Evolutionary conservation across 2,329 filamentous ascomycete genomes (phyloP), one percentile per base, ranked within the genome.

Genomic region (Pleurostoma richardsiae): DNA sequence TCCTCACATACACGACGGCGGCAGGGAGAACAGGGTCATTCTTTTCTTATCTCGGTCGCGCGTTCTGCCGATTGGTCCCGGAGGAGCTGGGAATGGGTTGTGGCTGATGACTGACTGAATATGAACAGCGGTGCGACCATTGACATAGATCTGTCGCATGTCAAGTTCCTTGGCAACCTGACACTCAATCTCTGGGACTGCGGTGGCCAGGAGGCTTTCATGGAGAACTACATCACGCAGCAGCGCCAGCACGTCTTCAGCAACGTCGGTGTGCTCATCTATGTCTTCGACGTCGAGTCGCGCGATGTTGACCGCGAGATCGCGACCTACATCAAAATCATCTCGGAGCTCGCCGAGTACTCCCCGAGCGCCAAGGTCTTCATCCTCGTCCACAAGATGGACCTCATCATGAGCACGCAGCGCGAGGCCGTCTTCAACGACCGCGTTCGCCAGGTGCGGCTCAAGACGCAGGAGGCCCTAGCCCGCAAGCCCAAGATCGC

Each of bases 171-270:
- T 71, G 94, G 94, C 45, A 97, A 97, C 67, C 76, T 99, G 45
- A 96, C 94, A 45, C 79, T 99, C 58, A 97, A 99, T 68, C 80
- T 99, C 19, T 99, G 94, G 94, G 94, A 99, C 70, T 99, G 94
- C 66, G 94, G 94, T 71, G 94, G 92, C 49, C 94, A 99, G 74
- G 94, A 97, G 69, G 92, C 92, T 36, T 99, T 99, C 64, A 96
- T 96, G 77, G 94, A 97, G 64, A 96, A 95, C 67, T 99, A 97
- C 72, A 85, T 99, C 51, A 91, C 88, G 11, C 89, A 95, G 60
- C 94, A 97, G 71, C 88, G 94, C 50, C 85, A 90, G 47, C 94
- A 97, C 69, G 92, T 99, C 67, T 99, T 99, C 72, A 90, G 86
- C 61, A 92, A 94, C 64, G 94, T 96, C 51, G 92, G 91, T 43